Evolutionary conservation across 331 rosid species (phyloP), one percentile per base, ranked within the genome.

Genomic region (Malus hybrid): DNA sequence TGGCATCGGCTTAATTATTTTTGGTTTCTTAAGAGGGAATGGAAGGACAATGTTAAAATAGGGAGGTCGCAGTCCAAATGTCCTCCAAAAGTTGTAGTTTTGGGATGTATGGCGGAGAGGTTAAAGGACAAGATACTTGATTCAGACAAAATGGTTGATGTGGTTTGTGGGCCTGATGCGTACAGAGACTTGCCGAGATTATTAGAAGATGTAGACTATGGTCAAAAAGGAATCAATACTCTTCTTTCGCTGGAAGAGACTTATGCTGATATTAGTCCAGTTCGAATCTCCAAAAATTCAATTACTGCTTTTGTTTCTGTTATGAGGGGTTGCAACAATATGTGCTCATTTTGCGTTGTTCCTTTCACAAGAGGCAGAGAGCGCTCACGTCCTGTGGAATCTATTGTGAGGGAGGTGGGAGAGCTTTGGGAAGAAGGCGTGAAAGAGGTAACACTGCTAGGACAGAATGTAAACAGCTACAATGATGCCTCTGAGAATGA

Each of bases 101-200:
- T 95, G 85, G 99, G 99, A 77, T 95, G 99, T 83, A 92, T 92
- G 99, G 99, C 99, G 22, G 97, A 95, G 89, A 89, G 99, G 87
- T 83, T 95, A 67, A 95, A 95, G 88, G 99, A 92, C 69, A 90
- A 89, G 88, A 92, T 92, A 71, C 89, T 95, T 4, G 97, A 95
- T 83, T 62, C 97, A 3, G 99, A 95, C 75, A 95, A 95, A 81
- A 95, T 95, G 97, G 97, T 95, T 39, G 99, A 95, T 78, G 97
- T 95, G 73, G 96, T 95, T 33, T 95, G 99, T 10, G 97, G 99
- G 16, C 97, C 97, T 54, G 99, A 95, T 85, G 99, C 99, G 6
- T 95, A 95, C 79, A 87, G 97, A 77, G 99, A 95, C 76, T 84
- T 95, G 76, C 99, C 97, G 0, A 73, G 93, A 13, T 82, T 95